Evolutionary conservation across 139 green algal genomes (phyloP).

Genomic region (Tetratostichococcus sp.): DNA sequence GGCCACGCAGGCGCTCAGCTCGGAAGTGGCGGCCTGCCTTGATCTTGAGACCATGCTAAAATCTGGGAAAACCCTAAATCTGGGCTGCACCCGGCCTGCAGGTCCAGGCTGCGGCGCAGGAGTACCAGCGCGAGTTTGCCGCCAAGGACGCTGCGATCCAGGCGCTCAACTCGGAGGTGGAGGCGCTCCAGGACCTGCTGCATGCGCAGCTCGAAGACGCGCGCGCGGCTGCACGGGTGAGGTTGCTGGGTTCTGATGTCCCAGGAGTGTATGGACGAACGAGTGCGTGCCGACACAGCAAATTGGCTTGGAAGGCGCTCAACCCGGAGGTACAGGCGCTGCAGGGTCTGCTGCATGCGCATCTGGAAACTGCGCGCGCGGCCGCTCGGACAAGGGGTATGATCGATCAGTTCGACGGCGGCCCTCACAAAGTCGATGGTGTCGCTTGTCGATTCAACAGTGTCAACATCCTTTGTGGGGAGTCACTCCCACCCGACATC

Average conservation of each 20-base stretch:
- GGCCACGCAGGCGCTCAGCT: conserved; percentile 15
- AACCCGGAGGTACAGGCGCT: conserved; percentile 9
- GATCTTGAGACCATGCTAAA: not conserved
- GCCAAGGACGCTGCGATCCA: conserved; percentile 27
- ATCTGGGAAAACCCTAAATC: too few relatives aligned
- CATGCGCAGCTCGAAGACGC: not conserved
- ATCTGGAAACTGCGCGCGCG: not conserved
- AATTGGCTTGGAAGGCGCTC: too few relatives aligned
- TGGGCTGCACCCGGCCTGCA: conserved; percentile 13
- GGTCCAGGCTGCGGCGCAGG: conserved; percentile 24
- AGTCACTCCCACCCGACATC: too few relatives aligned
- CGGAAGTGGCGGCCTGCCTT: not conserved
- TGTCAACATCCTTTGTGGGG: too few relatives aligned
- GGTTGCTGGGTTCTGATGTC: too few relatives aligned
- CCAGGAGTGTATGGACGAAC: too few relatives aligned
- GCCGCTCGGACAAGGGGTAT: too few relatives aligned
- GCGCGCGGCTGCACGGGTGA: not conserved
- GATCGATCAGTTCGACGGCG: too few relatives aligned
- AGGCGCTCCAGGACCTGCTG: conserved; percentile 2
- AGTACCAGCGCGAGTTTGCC: conserved; percentile 28
- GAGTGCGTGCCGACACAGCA: too few relatives aligned
- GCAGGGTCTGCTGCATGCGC: not conserved
- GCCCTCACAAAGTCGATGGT: too few relatives aligned
- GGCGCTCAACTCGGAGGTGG: conserved; percentile 16
- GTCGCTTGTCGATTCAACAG: too few relatives aligned